Conservation (phyloP, 2,329 filamentous ascomycete genomes). For the Dendrostoma leiphaemia region DNA sequence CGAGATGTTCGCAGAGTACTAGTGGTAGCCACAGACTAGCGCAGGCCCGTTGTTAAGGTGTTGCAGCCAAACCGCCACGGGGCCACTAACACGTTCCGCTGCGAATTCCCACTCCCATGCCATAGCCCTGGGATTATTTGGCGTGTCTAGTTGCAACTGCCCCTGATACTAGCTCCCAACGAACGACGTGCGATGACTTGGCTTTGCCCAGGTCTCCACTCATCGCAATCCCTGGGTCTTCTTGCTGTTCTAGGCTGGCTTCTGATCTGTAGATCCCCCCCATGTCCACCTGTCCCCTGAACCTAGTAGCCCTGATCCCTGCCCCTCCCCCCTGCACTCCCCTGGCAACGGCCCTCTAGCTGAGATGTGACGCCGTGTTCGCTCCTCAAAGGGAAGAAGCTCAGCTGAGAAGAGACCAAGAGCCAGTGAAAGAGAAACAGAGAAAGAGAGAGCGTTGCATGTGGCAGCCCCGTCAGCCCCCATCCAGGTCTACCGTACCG, state of each 20-base stretch:
- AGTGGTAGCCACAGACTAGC: not conserved
- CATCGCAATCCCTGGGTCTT: not conserved
- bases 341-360: constrained; percentile 6
- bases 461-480: constrained; percentile 3
- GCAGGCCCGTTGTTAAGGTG: not conserved
- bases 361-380: constrained; percentile 3
- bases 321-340: too few species aligned
- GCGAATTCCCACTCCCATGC: not conserved
- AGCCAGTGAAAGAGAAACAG: too few species aligned
- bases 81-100: not conserved
- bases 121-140: too few species aligned
- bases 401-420: too few species aligned
- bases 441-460: too few species aligned
- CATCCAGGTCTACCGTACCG: too few species aligned
- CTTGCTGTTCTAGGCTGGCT: not conserved
- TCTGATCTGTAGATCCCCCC: constrained; percentile 10
- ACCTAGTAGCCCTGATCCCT: too few species aligned
- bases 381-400: not conserved
- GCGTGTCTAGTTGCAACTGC: too few species aligned
- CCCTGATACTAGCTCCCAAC: too few species aligned
- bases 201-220: not conserved
- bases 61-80: not conserved
- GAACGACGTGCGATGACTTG: not conserved
- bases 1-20: not conserved
- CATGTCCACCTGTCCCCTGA: not conserved